Conservation (phyloP, 176 grass and related monocot genomes). For the Poa annua region DNA sequence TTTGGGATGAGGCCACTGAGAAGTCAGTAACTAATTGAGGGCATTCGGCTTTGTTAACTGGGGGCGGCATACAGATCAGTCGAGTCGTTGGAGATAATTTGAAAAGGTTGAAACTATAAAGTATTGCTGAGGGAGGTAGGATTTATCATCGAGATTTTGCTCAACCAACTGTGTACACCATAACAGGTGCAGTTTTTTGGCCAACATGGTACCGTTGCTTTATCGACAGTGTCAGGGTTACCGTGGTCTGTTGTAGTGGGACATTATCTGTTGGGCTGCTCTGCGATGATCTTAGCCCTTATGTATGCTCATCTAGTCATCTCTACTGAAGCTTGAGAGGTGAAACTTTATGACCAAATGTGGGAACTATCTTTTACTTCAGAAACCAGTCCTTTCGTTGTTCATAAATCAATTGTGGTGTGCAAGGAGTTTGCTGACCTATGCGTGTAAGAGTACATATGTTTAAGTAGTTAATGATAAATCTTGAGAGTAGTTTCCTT, state of each 20-base stretch:
- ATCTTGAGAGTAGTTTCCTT: not conserved
- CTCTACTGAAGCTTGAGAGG: not conserved
- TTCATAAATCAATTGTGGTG: not conserved
- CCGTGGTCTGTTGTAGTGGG: constrained; percentile 1
- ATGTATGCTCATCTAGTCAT: not conserved
- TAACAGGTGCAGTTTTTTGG: not conserved
- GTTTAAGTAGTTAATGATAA: not conserved
- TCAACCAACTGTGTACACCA: not conserved
- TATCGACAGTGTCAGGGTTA: not conserved
- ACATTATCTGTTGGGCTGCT: not conserved
- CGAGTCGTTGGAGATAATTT: not conserved
- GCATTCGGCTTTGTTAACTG: not conserved
- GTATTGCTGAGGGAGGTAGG: not conserved
- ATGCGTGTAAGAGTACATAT: not conserved
- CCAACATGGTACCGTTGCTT: not conserved
- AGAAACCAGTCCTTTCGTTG: too few relatives aligned
- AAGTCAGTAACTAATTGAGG: not conserved
- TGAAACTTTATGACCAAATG: not conserved
- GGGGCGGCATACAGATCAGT: not conserved
- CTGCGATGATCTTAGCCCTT: not conserved
- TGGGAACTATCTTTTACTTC: not conserved
- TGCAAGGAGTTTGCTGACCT: not conserved
- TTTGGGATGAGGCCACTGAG: not conserved
- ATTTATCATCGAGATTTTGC: not conserved
- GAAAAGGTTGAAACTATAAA: not conserved